Evolutionary conservation across 345 rosid species (phyloP).

Genomic region (Citropsis articulata): DNA sequence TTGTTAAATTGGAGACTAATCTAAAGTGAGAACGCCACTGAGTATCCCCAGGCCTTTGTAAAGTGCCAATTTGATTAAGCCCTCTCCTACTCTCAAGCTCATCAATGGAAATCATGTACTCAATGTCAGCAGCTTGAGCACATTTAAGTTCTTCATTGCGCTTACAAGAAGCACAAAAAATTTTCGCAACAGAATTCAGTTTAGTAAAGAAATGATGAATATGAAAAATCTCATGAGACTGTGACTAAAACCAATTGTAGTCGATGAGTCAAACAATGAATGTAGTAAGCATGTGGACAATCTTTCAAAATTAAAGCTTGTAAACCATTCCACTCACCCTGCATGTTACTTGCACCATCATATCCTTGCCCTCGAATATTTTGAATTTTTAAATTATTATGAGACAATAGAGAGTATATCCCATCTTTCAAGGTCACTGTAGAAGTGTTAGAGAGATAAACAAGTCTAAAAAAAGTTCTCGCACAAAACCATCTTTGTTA

Average conservation of each 20-base stretch:
- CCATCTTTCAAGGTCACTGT: too few species aligned
- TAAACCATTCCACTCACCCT: neutral
- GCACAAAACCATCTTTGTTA: too few species aligned
- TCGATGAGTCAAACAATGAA: conserved; percentile 4
- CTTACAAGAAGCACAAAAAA: neutral
- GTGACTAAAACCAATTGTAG: conserved; percentile 10
- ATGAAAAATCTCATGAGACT: neutral
- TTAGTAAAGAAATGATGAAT: neutral
- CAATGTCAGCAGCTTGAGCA: neutral
- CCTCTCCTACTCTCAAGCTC: neutral
- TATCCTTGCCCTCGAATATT: conserved; percentile 9
- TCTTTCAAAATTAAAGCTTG: neutral
- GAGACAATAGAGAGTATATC: neutral
- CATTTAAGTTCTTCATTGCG: neutral
- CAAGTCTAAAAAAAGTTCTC: too few species aligned
- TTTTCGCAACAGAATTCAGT: neutral
- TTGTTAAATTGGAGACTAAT: neutral
- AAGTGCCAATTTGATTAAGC: neutral
- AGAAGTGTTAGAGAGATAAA: too few species aligned
- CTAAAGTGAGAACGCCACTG: neutral
- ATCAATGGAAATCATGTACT: neutral
- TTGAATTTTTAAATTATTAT: neutral
- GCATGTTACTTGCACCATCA: conserved; percentile 10
- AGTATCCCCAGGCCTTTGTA: neutral
- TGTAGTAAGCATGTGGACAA: conserved; percentile 2